These are phyloP conservation scores for Colletotrichum higginsianum DNA, from an alignment of 2,329 filamentous ascomycete species.

Conservation along the genomic window DNA sequence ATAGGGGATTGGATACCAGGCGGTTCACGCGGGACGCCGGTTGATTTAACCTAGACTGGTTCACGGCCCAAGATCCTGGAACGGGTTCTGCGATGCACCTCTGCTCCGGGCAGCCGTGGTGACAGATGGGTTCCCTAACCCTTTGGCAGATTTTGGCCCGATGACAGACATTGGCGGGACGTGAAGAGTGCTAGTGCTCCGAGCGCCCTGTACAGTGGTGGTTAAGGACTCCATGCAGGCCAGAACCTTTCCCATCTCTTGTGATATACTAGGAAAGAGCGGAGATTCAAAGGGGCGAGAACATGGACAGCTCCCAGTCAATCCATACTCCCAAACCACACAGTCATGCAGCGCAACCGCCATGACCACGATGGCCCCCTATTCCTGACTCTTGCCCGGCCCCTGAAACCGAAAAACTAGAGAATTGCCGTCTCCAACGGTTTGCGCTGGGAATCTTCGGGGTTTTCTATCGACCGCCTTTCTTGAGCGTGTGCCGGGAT, in stretches of 20 bases:
- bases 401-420: constrained; percentile 32
- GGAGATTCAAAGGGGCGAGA: constrained; percentile 14
- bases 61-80: constrained; percentile 32
- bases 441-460: constrained; percentile 32
- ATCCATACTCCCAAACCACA: constrained; percentile 19
- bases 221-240: constrained; percentile 31
- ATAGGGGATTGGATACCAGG: constrained; percentile 4
- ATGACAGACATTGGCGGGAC: constrained; percentile 30
- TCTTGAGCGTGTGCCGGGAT: not conserved
- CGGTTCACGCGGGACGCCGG: constrained; percentile 26
- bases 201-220: constrained; percentile 21
- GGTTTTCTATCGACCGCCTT: constrained; percentile 11
- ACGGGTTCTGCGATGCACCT: constrained; percentile 30
- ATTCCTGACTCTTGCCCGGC: constrained; percentile 32
- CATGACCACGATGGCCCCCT: constrained; percentile 25
- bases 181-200: constrained; percentile 9
- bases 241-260: constrained; percentile 11
- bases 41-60: constrained; percentile 34
- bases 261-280: constrained; percentile 19
- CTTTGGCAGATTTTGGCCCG: constrained; percentile 19
- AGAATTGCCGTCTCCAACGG: constrained; percentile 13
- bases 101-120: constrained; percentile 25
- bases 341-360: constrained; percentile 24
- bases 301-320: constrained; percentile 17
- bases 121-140: constrained; percentile 20